Base-by-base conservation (phyloP, 208 protist species). In the Crithidia brevicula region DNA sequence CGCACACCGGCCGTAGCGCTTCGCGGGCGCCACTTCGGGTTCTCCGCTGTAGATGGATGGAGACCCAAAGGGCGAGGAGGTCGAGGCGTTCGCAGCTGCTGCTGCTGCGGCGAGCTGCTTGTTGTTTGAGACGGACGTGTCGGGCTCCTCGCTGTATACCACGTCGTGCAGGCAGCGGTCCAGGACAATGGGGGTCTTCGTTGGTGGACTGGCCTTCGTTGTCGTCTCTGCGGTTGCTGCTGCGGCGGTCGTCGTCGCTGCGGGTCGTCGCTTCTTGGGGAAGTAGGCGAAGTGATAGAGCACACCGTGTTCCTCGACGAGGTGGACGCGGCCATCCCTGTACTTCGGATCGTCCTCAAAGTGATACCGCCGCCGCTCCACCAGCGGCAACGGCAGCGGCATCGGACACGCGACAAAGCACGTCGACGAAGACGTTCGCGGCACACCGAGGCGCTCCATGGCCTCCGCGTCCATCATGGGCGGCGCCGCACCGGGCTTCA, bases 241-340 rank as follows among this genome's bases (percentile, higher is more conserved):
- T 9, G 22, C n/a, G 4, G 45, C 33, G 8, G 67, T 22, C 0
- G 50, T 42, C 5, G 28, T 46, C 22, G 49, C 34, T 34, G 28
- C 10, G 49, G 6, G 34, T 1, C 52, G 38, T 42, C 45, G 23
- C n/a, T 50, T 62, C 25, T 49, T 60, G 7, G 43, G 23, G 23
- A 83, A 81, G 62, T 83, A 82, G 0, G 79, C 79, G 31, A 88
- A 88, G 47, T 86, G 58, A 74, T 87, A 89, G 7, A 92, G 63
- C 30, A 83, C 74, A 33, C 81, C 86, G 30, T 85, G 74, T 43
- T 88, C 74, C 62, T 85, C 86, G 28, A 89, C 79, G n/a, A 92
- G 66, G 50, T 92, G 86, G 5, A 92, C 50, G 20, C 74, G 70
- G 22, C 82, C 81, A 50, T 89, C 82, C 49, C 72, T 63, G 72